Percentiles rank a stretch among this genome's conserved stretches.
These are phyloP conservation scores for Ogataea nakhonphanomensis DNA, from an alignment of 805 yeast species.

Conservation along the genomic window DNA sequence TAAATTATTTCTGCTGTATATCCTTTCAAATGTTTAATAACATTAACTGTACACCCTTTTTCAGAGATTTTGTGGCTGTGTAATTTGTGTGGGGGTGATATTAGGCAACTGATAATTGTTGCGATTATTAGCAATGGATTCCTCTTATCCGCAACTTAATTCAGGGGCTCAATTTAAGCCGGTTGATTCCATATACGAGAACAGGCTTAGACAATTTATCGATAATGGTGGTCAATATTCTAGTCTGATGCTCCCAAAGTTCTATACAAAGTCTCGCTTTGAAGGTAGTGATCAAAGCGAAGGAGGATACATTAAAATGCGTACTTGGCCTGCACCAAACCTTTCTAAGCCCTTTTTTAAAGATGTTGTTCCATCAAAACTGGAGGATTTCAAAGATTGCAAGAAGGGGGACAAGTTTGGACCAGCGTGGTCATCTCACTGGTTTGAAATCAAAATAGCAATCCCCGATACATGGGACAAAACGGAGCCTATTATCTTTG, in stretches of 20 bases:
- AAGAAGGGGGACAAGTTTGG: conserved; percentile 75
- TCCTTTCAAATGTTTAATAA: too few species aligned
- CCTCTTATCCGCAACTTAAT: conserved; percentile 39
- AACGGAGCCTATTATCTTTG: conserved; percentile 56
- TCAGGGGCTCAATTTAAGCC: conserved; percentile 68
- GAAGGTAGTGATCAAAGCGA: conserved; percentile 35
- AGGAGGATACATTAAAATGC: conserved; percentile 49
- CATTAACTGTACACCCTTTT: not conserved
- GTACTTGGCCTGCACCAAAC: conserved; percentile 73
- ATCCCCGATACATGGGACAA: conserved; percentile 60
- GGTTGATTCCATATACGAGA: conserved; percentile 67
- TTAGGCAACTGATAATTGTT: conserved; percentile 2
- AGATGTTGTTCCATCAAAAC: conserved; percentile 48
- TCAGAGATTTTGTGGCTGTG: conserved; percentile 3
- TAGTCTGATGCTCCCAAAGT: conserved; percentile 73
- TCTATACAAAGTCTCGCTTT: conserved; percentile 61
- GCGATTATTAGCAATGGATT: conserved; percentile 2
- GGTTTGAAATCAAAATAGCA: conserved; percentile 73
- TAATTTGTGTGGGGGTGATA: conserved; percentile 2
- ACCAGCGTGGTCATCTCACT: conserved; percentile 95
- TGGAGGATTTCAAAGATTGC: conserved; percentile 53
- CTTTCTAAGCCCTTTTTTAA: conserved; percentile 60
- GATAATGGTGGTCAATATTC: conserved; percentile 71
- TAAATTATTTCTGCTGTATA: too few species aligned
- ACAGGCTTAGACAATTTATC: conserved; percentile 72